These are phyloP conservation scores for Tricholoma sp. DNA, from an alignment of 768 basidiomycete species.

Conservation along the genomic window DNA sequence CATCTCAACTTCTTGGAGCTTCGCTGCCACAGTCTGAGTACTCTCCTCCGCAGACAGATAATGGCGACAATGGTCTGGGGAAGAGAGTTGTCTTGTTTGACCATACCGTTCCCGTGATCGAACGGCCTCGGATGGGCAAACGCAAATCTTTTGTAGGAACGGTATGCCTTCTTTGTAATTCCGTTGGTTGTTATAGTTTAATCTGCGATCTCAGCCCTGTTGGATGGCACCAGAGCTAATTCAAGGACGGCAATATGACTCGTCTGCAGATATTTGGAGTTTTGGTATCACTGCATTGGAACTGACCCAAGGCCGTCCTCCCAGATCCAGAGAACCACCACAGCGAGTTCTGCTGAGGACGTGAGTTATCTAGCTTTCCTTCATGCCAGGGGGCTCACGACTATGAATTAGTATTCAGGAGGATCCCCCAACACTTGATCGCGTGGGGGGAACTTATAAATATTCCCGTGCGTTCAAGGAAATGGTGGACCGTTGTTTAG, in stretches of 20 bases:
- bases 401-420: conserved; percentile 55
- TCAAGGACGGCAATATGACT: conserved; percentile 77
- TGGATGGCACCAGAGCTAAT: conserved; percentile 99
- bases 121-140: conserved; percentile 57
- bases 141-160: conserved; percentile 93
- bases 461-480: conserved; percentile 84
- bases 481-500: conserved; percentile 74
- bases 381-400: conserved; percentile 3
- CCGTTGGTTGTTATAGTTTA: conserved; percentile 1
- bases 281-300: conserved; percentile 95
- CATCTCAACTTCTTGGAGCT: conserved; percentile 24
- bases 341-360: conserved; percentile 72
- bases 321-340: conserved; percentile 72
- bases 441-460: conserved; percentile 62
- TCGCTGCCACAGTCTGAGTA: not conserved
- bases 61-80: not conserved
- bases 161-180: conserved; percentile 35
- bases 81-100: conserved; percentile 33
- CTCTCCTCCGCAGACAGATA: not conserved
- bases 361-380: conserved; percentile 27
- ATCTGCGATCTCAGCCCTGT: conserved; percentile 51
- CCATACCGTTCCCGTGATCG: conserved; percentile 16
- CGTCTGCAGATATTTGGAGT: conserved; percentile 92
- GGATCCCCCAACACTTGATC: conserved; percentile 70
- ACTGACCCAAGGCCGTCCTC: conserved; percentile 81